Percentiles rank a stretch among this genome's conserved stretches.
Evolutionary conservation across 1,284 basidiomycete genomes (phyloP).

Genomic region (Apiotrichum porosum): DNA sequence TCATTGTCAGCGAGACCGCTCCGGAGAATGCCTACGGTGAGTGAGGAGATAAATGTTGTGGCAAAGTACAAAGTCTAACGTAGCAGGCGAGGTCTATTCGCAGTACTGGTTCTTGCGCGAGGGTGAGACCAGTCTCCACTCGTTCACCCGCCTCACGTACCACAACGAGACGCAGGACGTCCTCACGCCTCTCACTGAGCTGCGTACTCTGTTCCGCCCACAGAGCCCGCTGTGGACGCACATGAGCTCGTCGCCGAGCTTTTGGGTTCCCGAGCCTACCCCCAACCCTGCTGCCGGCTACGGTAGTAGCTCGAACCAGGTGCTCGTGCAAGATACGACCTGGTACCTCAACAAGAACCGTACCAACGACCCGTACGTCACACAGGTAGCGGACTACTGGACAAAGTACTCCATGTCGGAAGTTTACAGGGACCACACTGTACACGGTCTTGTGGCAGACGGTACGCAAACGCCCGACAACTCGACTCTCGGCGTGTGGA

Average conservation of each 20-base stretch:
- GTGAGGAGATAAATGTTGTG: too few species aligned
- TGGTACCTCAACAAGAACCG: conserved; percentile 29
- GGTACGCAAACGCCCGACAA: conserved; percentile 23
- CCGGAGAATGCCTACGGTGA: conserved; percentile 10
- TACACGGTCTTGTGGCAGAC: conserved; percentile 35
- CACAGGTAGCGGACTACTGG: conserved; percentile 30
- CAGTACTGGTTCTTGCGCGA: conserved; percentile 38
- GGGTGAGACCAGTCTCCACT: conserved; percentile 30
- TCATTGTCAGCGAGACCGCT: conserved; percentile 8
- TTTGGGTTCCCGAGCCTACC: conserved; percentile 21
- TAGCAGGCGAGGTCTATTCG: conserved; percentile 4
- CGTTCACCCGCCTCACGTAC: conserved; percentile 27
- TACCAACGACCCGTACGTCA: conserved; percentile 18
- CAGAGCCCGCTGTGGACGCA: conserved; percentile 27
- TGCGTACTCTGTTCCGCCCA: conserved; percentile 21
- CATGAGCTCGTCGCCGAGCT: conserved; percentile 22
- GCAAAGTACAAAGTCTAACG: too few species aligned
- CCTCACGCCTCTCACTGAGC: conserved; percentile 25
- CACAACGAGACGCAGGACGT: conserved; percentile 14
- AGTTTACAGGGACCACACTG: conserved; percentile 24
- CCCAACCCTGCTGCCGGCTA: conserved; percentile 17
- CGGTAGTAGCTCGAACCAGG: background rate
- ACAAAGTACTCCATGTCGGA: conserved; percentile 36
- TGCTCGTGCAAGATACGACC: conserved; percentile 36
- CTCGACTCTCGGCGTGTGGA: conserved; percentile 31